phyloP scores from a whole-genome alignment of 495 filamentous ascomycete genomes.

The Xylaria flabelliformis region DNA sequence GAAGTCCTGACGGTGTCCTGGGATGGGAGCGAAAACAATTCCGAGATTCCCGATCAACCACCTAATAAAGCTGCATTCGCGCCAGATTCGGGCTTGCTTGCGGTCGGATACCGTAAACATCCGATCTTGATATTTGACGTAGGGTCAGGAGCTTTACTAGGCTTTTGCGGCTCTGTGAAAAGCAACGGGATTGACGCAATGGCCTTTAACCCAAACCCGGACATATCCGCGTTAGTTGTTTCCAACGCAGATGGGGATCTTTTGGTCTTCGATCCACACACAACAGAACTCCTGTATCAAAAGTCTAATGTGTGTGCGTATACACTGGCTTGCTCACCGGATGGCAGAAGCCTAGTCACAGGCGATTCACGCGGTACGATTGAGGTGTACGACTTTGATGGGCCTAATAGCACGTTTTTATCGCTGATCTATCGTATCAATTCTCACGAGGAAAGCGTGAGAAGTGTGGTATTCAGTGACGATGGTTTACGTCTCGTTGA shows the following conservation, averaged over 20 bases:
- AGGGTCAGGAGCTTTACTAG: constrained; percentile 20
- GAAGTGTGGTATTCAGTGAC: constrained; percentile 34
- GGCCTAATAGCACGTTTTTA: constrained; percentile 23
- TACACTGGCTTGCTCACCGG: constrained; percentile 37
- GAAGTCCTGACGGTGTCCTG: constrained; percentile 20
- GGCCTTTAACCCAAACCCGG: constrained; percentile 35
- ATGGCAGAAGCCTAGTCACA: constrained; percentile 35
- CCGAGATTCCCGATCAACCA: constrained; percentile 23
- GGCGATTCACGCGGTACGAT: constrained; percentile 37
- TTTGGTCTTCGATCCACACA: constrained; percentile 34
- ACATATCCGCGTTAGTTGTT: constrained; percentile 33
- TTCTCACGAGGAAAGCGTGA: constrained; percentile 32
- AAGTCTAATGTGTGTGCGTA: constrained; percentile 26
- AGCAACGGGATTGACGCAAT: constrained; percentile 22
- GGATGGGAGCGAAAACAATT: constrained; percentile 11
- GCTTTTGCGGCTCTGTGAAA: constrained; percentile 18
- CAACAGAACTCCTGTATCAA: constrained; percentile 13
- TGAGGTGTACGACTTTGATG: constrained; percentile 43
- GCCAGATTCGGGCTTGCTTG: constrained; percentile 30
- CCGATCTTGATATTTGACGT: constrained; percentile 35
- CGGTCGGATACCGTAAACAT: constrained; percentile 35
- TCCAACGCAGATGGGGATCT: constrained; percentile 31
- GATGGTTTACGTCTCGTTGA: constrained; percentile 44
- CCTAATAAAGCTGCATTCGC: constrained; percentile 31
- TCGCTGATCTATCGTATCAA: constrained; percentile 37